Conservation (phyloP, 2,329 filamentous ascomycete genomes). For the Verticillium dahliae region DNA sequence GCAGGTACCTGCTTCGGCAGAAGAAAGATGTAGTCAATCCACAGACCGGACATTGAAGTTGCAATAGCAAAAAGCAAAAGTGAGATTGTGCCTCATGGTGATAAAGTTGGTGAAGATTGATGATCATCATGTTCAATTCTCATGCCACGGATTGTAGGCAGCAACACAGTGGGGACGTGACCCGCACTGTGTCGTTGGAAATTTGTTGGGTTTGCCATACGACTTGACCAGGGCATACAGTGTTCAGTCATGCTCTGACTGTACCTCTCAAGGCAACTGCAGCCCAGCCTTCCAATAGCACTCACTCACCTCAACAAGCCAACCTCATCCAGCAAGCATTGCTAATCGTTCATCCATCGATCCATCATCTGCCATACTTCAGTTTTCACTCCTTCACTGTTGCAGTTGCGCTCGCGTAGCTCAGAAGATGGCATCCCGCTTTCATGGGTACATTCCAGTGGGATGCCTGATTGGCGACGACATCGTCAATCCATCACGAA, state of each 20-base stretch:
- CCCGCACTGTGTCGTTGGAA: too few relatives aligned
- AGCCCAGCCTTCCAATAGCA: too few relatives aligned
- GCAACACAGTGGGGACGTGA: too few relatives aligned
- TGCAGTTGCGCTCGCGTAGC: not conserved
- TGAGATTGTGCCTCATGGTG: too few relatives aligned
- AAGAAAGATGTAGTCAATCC: not conserved
- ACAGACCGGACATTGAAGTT: not conserved
- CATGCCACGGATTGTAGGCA: too few relatives aligned
- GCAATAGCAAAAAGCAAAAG: too few relatives aligned
- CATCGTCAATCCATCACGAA: conserved; percentile 1
- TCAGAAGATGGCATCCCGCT: not conserved
- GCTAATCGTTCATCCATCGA: not conserved
- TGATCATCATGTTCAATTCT: too few relatives aligned
- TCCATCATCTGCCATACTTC: not conserved
- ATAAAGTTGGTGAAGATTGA: too few relatives aligned
- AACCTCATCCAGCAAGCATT: not conserved
- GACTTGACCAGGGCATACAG: too few relatives aligned
- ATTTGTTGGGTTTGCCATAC: too few relatives aligned
- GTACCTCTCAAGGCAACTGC: too few relatives aligned
- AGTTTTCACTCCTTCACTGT: not conserved
- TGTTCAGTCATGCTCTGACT: too few relatives aligned
- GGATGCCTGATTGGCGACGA: conserved; percentile 27
- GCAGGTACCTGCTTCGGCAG: not conserved
- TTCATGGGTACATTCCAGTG: conserved; percentile 28
- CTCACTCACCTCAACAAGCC: not conserved